These are phyloP conservation scores for Oryza glaberrima DNA, from an alignment of 176 grass and related monocot genomes.

Conservation along the genomic window DNA sequence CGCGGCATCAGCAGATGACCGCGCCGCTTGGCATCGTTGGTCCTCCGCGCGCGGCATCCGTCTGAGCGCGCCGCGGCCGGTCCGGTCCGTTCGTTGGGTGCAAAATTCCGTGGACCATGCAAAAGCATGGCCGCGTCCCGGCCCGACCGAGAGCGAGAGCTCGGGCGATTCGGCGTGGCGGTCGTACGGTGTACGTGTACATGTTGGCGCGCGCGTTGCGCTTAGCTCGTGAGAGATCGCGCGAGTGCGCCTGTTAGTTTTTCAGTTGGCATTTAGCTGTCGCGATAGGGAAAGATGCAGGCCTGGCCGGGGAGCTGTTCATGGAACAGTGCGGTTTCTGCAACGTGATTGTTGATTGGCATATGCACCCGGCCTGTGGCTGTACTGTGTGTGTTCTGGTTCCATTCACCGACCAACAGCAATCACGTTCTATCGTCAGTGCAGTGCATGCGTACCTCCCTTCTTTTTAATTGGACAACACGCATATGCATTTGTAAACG, in stretches of 20 bases:
- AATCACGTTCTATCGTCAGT: neutral
- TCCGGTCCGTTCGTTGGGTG: conserved; percentile 1
- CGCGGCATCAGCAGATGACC: too few species aligned
- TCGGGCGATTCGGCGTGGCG: neutral
- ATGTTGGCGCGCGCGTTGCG: neutral
- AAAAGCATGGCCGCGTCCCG: conserved; percentile 20
- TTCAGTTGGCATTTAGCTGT: conserved; percentile 43
- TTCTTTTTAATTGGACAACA: neutral
- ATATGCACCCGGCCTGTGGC: neutral
- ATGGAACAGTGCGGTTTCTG: neutral
- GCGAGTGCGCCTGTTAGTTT: neutral
- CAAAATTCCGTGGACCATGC: conserved; percentile 31
- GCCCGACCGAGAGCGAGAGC: neutral
- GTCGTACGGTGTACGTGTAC: neutral
- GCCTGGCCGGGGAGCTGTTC: neutral
- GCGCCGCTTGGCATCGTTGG: too few species aligned
- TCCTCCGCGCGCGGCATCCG: neutral
- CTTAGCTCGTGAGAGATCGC: neutral
- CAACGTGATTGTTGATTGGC: conserved; percentile 1
- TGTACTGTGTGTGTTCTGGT: neutral
- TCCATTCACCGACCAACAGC: neutral
- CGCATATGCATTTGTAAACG: too few species aligned
- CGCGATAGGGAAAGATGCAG: conserved; percentile 26
- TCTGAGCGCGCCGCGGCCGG: too few species aligned
- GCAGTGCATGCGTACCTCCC: too few species aligned